A percentile compares a stretch with the other conserved stretches of the same genome.
These are phyloP conservation scores for Fusarium praegraminearum DNA, from an alignment of 2,329 filamentous ascomycete genomes.

Conservation along the genomic window DNA sequence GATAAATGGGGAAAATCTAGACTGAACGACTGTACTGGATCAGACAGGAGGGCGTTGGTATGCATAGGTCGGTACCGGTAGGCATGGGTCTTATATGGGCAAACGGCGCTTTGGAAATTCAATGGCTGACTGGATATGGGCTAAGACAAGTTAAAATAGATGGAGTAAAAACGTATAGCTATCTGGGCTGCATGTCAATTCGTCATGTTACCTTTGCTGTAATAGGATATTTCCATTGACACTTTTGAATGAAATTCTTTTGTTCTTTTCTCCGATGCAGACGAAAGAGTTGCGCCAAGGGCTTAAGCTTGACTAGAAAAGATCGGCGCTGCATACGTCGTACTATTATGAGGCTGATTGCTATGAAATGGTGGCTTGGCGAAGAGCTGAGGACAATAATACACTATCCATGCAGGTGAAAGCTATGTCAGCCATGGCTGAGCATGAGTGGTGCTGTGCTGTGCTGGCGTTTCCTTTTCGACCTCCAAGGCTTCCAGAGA, in stretches of 20 bases:
- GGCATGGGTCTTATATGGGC: conserved; percentile 34
- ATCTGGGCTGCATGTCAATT: conserved; percentile 24
- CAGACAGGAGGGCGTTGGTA: conserved; percentile 30
- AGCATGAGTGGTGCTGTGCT: background rate
- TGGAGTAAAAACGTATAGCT: conserved; percentile 16
- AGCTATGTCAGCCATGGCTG: conserved; percentile 13
- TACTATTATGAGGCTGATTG: conserved; percentile 23
- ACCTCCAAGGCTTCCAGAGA: background rate
- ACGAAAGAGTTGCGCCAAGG: conserved; percentile 1
- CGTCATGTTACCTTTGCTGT: conserved; percentile 21
- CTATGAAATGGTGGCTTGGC: conserved; percentile 30
- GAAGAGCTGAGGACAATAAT: background rate
- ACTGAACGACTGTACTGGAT: background rate
- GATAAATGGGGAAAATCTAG: conserved; percentile 52
- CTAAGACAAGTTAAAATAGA: conserved; percentile 21
- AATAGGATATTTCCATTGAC: conserved; percentile 39
- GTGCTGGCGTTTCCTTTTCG: background rate
- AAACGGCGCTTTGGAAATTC: conserved; percentile 39
- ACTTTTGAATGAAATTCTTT: conserved; percentile 17
- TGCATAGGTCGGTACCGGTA: conserved; percentile 23
- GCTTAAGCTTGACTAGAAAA: conserved; percentile 13
- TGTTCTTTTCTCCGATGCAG: background rate
- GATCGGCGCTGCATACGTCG: conserved; percentile 31
- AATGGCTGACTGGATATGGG: conserved; percentile 28
- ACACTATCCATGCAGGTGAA: background rate